Percentiles rank a stretch among this genome's conserved stretches.
Evolutionary conservation across 768 basidiomycete species (phyloP).

Genomic region (Tylopilus rubrobrunneus): DNA sequence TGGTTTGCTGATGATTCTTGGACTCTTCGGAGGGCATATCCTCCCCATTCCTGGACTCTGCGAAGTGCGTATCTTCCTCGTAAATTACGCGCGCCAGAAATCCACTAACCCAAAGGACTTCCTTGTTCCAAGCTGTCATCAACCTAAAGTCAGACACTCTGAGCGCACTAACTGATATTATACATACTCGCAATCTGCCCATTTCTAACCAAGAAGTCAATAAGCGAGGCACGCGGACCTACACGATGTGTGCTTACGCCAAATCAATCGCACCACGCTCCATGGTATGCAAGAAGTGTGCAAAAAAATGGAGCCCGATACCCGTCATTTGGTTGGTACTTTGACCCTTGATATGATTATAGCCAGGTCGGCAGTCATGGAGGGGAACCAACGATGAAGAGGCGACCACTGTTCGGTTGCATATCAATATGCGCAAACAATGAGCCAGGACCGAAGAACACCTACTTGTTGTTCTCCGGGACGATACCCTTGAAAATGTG

Average conservation of each 20-base stretch:
- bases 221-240: too few relatives aligned
- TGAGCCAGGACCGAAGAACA: background rate
- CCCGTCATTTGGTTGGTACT: slow-evolving; percentile 91
- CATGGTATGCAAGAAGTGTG: slow-evolving; percentile 91
- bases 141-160: too few relatives aligned
- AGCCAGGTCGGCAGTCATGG: background rate
- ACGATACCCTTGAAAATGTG: slow-evolving; percentile 7
- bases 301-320: slow-evolving; percentile 55
- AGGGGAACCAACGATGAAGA: slow-evolving; percentile 8
- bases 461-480: slow-evolving; percentile 5
- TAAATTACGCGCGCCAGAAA: slow-evolving; percentile 35
- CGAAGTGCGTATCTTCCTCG: slow-evolving; percentile 63
- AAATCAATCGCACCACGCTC: slow-evolving; percentile 91
- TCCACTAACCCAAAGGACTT: too few relatives aligned
- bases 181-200: too few relatives aligned
- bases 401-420: slow-evolving; percentile 5
- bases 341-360: slow-evolving; percentile 55
- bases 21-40: slow-evolving; percentile 45
- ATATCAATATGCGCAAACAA: background rate
- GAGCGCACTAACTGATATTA: too few relatives aligned
- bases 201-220: too few relatives aligned
- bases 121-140: too few relatives aligned
- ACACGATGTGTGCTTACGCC: slow-evolving; percentile 52
- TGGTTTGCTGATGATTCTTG: too few relatives aligned
- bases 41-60: slow-evolving; percentile 40